Percentiles rank a stretch among this genome's conserved stretches.
Evolutionary conservation across 768 basidiomycete species (phyloP).

Genomic region (Lepiota brunneoincarnata): DNA sequence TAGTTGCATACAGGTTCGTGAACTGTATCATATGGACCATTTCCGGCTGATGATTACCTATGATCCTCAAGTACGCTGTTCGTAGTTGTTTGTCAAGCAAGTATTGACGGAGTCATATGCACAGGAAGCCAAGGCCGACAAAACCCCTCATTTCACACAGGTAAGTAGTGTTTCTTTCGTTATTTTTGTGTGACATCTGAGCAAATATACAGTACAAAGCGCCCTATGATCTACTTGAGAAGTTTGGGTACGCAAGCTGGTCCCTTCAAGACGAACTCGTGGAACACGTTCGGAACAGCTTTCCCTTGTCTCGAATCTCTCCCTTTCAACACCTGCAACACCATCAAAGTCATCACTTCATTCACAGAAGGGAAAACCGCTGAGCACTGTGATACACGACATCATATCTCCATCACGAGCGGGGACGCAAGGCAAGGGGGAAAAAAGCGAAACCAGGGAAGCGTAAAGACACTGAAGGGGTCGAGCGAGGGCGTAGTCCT

Average conservation of each 20-base stretch:
- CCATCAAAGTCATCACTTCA: slow-evolving; percentile 14
- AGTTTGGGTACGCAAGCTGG: slow-evolving; percentile 38
- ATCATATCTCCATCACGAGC: slow-evolving; percentile 5
- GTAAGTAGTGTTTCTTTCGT: slow-evolving; percentile 38
- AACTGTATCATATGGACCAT: slow-evolving; percentile 85
- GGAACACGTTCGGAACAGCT: slow-evolving; percentile 45
- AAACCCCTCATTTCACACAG: slow-evolving; percentile 67
- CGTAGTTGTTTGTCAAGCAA: background rate
- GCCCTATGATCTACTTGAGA: slow-evolving; percentile 58
- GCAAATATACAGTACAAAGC: slow-evolving; percentile 51
- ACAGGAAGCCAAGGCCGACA: slow-evolving; percentile 72
- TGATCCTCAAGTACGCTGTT: slow-evolving; percentile 63
- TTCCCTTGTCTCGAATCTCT: slow-evolving; percentile 23
- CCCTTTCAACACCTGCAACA: slow-evolving; percentile 15
- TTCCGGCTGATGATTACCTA: slow-evolving; percentile 75
- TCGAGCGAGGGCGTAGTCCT: background rate
- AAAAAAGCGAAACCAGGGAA: background rate
- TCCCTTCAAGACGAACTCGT: slow-evolving; percentile 58
- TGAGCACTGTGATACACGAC: slow-evolving; percentile 1
- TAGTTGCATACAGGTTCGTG: slow-evolving; percentile 57
- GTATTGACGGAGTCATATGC: slow-evolving; percentile 7
- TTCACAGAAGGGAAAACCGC: background rate
- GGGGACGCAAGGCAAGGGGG: slow-evolving; percentile 15
- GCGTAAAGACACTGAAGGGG: slow-evolving; percentile 7
- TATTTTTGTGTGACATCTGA: slow-evolving; percentile 4